Evolutionary conservation across 129 eudicot species (phyloP).

Genomic region (Pulicaria dysenterica): DNA sequence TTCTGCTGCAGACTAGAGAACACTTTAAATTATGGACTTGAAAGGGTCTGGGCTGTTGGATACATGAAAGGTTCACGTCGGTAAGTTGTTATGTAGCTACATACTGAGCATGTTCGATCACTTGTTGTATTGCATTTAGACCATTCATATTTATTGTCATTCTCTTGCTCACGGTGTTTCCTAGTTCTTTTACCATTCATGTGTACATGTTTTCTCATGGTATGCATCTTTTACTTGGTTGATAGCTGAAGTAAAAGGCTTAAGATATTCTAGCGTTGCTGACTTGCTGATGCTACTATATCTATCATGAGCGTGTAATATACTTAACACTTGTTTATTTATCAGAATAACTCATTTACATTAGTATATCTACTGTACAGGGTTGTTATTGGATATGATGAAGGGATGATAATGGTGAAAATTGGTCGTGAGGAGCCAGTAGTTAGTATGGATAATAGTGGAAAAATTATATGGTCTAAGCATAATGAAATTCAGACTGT

Average conservation of each 20-base stretch:
- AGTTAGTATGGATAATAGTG: conserved; percentile 94
- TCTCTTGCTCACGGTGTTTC: background rate
- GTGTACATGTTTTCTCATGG: background rate
- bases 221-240: conserved; percentile 8
- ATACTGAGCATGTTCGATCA: background rate
- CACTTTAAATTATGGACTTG: conserved; percentile 90
- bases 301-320: background rate
- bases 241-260: conserved; percentile 9
- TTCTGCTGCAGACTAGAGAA: conserved; percentile 75
- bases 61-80: conserved; percentile 89
- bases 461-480: conserved; percentile 95
- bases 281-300: background rate
- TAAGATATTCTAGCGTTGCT: background rate
- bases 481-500: conserved; percentile 96
- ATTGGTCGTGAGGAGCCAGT: conserved; percentile 93
- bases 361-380: conserved; percentile 39
- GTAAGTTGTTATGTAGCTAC: conserved; percentile 44
- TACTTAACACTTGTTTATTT: conserved; percentile 3
- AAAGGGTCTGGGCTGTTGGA: conserved; percentile 97
- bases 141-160: background rate
- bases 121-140: background rate
- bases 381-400: conserved; percentile 95
- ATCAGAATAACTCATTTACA: conserved; percentile 6
- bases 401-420: conserved; percentile 95
- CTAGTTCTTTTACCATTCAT: conserved; percentile 12